Percentiles rank a stretch among this genome's conserved stretches.
Conservation (phyloP, 495 filamentous ascomycete species). For the Recurvomyces mirabilis region DNA sequence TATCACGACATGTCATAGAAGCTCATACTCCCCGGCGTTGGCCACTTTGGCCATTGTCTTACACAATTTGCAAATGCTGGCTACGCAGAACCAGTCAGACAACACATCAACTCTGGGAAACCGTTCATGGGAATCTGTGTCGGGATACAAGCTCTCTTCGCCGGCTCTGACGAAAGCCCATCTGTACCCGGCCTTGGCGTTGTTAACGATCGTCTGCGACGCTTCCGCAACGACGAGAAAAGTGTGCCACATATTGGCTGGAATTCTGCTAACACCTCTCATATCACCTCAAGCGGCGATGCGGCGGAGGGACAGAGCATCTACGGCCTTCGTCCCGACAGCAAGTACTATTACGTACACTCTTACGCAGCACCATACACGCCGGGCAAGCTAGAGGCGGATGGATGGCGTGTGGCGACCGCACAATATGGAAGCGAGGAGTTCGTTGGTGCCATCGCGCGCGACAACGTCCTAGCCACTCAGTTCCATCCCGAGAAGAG, state of each 20-base stretch:
- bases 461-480: constrained; percentile 74
- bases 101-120: constrained; percentile 75
- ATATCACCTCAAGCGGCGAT: constrained; percentile 35
- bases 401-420: constrained; percentile 82
- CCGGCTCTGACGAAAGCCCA: constrained; percentile 67
- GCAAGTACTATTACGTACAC: constrained; percentile 98
- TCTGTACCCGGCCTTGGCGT: constrained; percentile 60
- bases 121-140: constrained; percentile 98
- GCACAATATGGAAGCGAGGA: constrained; percentile 78
- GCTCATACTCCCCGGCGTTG: constrained; percentile 89
- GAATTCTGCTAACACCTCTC: constrained; percentile 75
- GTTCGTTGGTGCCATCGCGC: constrained; percentile 83
- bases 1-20: constrained; percentile 38
- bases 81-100: constrained; percentile 65
- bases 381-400: constrained; percentile 55
- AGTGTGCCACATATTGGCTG: constrained; percentile 96
- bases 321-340: constrained; percentile 63
- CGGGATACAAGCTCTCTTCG: constrained; percentile 80
- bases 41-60: constrained; percentile 94
- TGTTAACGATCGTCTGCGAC: constrained; percentile 56
- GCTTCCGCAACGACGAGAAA: constrained; percentile 67
- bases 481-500: constrained; percentile 99
- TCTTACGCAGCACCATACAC: constrained; percentile 76
- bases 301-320: constrained; percentile 41
- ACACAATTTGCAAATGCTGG: constrained; percentile 66